Base-by-base conservation (phyloP, 345 rosid species). In the Hypericum perforatum region DNA sequence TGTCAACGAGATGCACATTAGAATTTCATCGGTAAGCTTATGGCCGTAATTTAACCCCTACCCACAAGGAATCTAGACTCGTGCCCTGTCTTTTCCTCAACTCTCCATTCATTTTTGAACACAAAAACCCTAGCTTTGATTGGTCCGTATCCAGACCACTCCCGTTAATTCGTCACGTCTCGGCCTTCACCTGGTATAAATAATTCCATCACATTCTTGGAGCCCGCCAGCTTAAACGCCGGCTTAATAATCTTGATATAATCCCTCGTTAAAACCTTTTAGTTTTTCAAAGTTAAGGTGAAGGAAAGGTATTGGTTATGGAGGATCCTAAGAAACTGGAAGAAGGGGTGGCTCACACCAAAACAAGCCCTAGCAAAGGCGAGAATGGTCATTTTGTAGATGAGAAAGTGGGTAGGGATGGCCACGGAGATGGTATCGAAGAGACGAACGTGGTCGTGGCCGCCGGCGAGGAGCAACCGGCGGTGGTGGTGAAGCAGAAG, bases 291-390 rank as follows among this genome's bases (percentile, higher is more conserved):
- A 5, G 5, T 5, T 5, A 16, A n/a, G 15, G 43, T 32, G 22
- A 48, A 37, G 6, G 14, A 41, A 3, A 29, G 5, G 8, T 36
- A 41, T 42, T 45, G 50, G 49, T 50, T 6, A 74, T 74, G 78
- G 74, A 59, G 57, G 80, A 74, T 54, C 64, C 75, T 6, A 70
- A 57, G 63, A 75, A 45, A 64, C 57, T 72, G n/a, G 86, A 77
- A 71, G 82, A 77, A 70, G 82, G 80, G 43, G 41, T 68, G 10
- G 72, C 50, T 7, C 61, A 53, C 32, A 43, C 39, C 11, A 15
- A 44, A 4, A 43, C 49, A 13, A 22, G 32, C 4, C 55, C 46
- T 4, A 16, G 59, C 52, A 61, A 64, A 13, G 65, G 54, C 3
- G 16, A 41, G 29, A 14, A 39, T 8, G 52, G 16, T 8, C 5